phyloP scores from a whole-genome alignment of 176 grass and related monocot species.

The maize (Zea mays) region Zm-B73-REFERENCE-NAM-5.0 NC_050104.1:51391501-51392000 shows the following conservation, averaged over 20 bases:
- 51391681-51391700: not conserved
- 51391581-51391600: too few species aligned
- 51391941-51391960: not conserved
- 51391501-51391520: too few species aligned
- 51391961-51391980: not conserved
- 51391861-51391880: not conserved
- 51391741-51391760: conserved; percentile 52
- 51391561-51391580: too few species aligned
- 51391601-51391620: too few species aligned
- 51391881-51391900: conserved; percentile 5
- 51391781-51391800: conserved; percentile 95
- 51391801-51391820: conserved; percentile 97
- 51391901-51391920: conserved; percentile 20
- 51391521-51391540: too few species aligned
- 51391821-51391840: conserved; percentile 99
- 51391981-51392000: conserved; percentile 18
- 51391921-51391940: not conserved
- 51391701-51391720: conserved; percentile 13
- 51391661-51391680: too few species aligned
- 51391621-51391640: too few species aligned
- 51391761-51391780: conserved; percentile 85
- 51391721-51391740: conserved; percentile 35
- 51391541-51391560: too few species aligned
- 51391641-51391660: too few species aligned
- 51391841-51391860: conserved; percentile 48